Evolutionary conservation across 2,329 filamentous ascomycete genomes (phyloP).

Genomic region (Paraphoma chrysanthemicola): DNA sequence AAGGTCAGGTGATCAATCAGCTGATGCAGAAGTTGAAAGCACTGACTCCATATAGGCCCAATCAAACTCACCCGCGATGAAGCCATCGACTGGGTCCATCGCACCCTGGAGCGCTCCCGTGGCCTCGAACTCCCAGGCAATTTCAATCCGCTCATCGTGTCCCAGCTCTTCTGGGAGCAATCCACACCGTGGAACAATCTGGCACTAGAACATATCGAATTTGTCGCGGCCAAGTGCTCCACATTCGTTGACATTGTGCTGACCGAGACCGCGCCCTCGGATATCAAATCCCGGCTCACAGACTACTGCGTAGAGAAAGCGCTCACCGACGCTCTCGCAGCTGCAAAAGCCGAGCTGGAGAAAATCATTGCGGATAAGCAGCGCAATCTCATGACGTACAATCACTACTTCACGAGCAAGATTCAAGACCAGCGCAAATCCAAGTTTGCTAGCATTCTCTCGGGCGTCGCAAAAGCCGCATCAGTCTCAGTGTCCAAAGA

Average conservation of each 20-base stretch:
- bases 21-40: neutral
- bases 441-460: neutral
- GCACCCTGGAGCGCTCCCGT: constrained; percentile 52
- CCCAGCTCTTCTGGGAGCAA: constrained; percentile 67
- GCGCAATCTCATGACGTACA: constrained; percentile 63
- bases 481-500: neutral
- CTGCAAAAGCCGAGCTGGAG: constrained; percentile 47
- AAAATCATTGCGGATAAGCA: constrained; percentile 58
- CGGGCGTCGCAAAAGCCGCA: neutral
- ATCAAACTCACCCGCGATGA: constrained; percentile 40
- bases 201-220: constrained; percentile 44
- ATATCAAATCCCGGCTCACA: constrained; percentile 50
- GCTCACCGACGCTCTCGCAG: constrained; percentile 46
- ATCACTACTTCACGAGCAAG: constrained; percentile 48
- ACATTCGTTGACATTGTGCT: constrained; percentile 47
- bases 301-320: constrained; percentile 50
- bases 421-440: constrained; percentile 32
- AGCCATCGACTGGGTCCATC: constrained; percentile 51
- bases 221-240: constrained; percentile 41
- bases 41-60: constrained; percentile 1
- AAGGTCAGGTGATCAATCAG: no score
- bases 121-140: constrained; percentile 66
- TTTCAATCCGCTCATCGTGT: constrained; percentile 66
- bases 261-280: constrained; percentile 47
- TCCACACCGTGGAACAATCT: constrained; percentile 61